Evolutionary conservation across 1,284 basidiomycete species (phyloP).

Genomic region (Malassezia psittaci): DNA sequence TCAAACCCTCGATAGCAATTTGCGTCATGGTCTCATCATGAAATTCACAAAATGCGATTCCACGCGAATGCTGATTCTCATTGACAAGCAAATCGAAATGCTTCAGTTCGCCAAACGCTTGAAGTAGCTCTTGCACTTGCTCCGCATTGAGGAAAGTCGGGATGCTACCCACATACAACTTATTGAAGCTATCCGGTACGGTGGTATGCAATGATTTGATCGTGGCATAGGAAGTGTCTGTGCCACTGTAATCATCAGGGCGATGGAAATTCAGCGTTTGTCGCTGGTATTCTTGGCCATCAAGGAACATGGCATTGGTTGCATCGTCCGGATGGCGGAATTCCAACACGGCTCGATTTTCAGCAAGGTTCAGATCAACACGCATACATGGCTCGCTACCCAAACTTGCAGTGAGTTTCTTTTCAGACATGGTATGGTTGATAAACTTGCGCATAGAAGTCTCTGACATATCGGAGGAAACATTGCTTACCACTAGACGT

Average conservation of each 20-base stretch:
- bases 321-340: conserved; percentile 95
- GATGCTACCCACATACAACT: conserved; percentile 91
- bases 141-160: conserved; percentile 92
- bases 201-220: conserved; percentile 65
- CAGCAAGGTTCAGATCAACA: conserved; percentile 92
- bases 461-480: conserved; percentile 82
- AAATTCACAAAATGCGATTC: conserved; percentile 98
- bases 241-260: conserved; percentile 83
- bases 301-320: conserved; percentile 88
- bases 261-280: conserved; percentile 85
- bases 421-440: conserved; percentile 84
- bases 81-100: conserved; percentile 97
- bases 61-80: conserved; percentile 59
- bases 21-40: conserved; percentile 80
- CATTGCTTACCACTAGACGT: conserved; percentile 87
- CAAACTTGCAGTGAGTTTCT: conserved; percentile 53
- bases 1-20: conserved; percentile 86
- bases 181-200: conserved; percentile 92
- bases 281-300: conserved; percentile 87
- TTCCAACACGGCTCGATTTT: conserved; percentile 85
- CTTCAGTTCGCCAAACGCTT: conserved; percentile 91
- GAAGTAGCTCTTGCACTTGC: conserved; percentile 92
- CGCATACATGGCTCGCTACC: conserved; percentile 67
- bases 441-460: conserved; percentile 81
- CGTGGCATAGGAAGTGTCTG: conserved; percentile 70